Base-by-base conservation (phyloP, 1,284 basidiomycete genomes). In the Boletellus deceptivus region DNA sequence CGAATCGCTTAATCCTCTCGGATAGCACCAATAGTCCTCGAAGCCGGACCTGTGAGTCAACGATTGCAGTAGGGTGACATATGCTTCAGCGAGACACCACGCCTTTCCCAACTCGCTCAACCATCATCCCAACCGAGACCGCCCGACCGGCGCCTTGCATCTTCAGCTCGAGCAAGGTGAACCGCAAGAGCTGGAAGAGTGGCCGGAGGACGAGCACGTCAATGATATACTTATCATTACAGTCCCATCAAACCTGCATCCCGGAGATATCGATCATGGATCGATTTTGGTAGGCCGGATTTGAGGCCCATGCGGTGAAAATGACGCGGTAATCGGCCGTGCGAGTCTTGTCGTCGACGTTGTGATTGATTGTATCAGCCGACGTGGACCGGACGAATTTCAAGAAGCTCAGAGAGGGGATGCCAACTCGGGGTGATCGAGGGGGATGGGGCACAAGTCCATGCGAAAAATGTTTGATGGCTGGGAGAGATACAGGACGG, bases 301-400 rank as follows among this genome's bases (percentile, higher is more conserved):
- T 54, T 8, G 53, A 46, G 33, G 58, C 60, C 61, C 64, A 67
- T 9, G 37, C 7, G 2, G 58, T 46, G 38, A 63, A 63, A 14
- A 65, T 63, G 41, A 36, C 27, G 6, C 57, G 39, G 31, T 67
- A 63, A 45, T 61, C 60, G 14, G 55, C 47, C 42, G 64, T 62
- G 31, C 58, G 59, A 2, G 58, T 65, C 61, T 63, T 64, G 46
- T 63, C 62, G 44, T 63, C 64, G 41, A 63, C 42, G 29, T 67
- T 63, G 58, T 65, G 62, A 61, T 65, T 67, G 39, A 63, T 67
- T 56, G 62, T 65, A 61, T 65, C 62, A 53, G 67, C 50, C 25
- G 55, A 61, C 35, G 59, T 53, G 31, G 64, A 63, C 37, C 59
- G 53, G 34, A 67, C 50, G 54, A 65, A 59, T 49, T 65, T 46